Evolutionary conservation across 306 rosid genomes (phyloP).

Genomic region (Mimosa bimucronata): DNA sequence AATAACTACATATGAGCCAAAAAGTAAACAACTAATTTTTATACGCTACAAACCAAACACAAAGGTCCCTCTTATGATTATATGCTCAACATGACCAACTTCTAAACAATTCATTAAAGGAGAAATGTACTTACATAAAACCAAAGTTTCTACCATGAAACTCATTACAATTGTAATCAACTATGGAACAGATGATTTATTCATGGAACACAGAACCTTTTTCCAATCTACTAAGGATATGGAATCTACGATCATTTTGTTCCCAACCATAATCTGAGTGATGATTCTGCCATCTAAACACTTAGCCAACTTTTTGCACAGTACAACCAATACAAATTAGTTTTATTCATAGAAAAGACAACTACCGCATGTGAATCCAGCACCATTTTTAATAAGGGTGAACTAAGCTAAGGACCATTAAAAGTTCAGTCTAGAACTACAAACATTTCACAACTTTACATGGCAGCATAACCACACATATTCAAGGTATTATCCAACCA

Average conservation of each 20-base stretch:
- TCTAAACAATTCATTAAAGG: conserved; percentile 1
- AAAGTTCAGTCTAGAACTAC: background rate
- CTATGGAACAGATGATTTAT: background rate
- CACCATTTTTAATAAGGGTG: background rate
- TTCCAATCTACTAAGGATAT: background rate
- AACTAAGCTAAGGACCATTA: background rate
- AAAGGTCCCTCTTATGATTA: background rate
- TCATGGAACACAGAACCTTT: background rate
- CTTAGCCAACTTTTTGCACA: background rate
- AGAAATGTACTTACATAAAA: background rate
- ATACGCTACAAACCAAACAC: background rate
- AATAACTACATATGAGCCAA: conserved; percentile 13
- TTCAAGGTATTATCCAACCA: background rate
- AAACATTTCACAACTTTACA: background rate
- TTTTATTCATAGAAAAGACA: background rate
- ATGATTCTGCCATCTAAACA: background rate
- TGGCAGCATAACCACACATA: background rate
- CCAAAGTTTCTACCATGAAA: background rate
- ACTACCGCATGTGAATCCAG: background rate
- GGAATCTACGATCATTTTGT: background rate
- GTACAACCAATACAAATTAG: background rate
- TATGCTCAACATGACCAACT: background rate
- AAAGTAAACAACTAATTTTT: background rate
- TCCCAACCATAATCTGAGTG: background rate
- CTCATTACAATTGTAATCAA: background rate